Evolutionary conservation across 768 basidiomycete genomes (phyloP).

Genomic region (Suillus paluster): DNA sequence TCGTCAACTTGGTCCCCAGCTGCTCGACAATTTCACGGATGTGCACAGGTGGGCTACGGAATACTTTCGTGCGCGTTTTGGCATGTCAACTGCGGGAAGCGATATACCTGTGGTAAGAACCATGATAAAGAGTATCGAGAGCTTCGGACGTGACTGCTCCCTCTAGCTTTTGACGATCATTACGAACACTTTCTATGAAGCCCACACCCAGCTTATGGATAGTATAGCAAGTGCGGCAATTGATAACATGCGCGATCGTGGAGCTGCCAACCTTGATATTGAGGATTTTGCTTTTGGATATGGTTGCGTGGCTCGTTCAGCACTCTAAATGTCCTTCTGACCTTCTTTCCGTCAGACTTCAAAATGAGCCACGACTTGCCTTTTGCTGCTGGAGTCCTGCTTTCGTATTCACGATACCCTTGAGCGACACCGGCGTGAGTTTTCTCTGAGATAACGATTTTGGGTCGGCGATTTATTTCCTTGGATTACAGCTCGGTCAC

Average conservation of each 20-base stretch:
- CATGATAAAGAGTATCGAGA: neutral
- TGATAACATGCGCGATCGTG: constrained; percentile 24
- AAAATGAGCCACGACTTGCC: constrained; percentile 36
- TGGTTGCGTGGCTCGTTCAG: constrained; percentile 19
- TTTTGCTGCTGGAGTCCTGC: constrained; percentile 29
- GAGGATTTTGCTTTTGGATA: constrained; percentile 35
- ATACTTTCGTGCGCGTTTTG: constrained; percentile 30
- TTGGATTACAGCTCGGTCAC: constrained; percentile 15
- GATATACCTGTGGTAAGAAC: constrained; percentile 25
- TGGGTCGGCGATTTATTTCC: constrained; percentile 10
- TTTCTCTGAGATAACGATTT: neutral
- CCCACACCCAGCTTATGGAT: constrained; percentile 32
- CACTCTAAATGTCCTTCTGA: neutral
- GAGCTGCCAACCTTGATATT: constrained; percentile 20
- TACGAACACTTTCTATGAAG: constrained; percentile 36
- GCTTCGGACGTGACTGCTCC: too few species aligned
- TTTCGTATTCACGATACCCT: constrained; percentile 25
- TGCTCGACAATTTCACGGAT: constrained; percentile 36
- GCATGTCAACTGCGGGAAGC: constrained; percentile 13
- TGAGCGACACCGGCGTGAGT: constrained; percentile 19
- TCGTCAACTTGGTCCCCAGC: constrained; percentile 30
- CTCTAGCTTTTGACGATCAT: constrained; percentile 33
- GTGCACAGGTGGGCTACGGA: constrained; percentile 30
- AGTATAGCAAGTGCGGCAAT: constrained; percentile 28
- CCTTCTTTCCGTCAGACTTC: constrained; percentile 23